phyloP scores from a whole-genome alignment of 2,329 filamentous ascomycete species.

The Endothia cerciana region DNA sequence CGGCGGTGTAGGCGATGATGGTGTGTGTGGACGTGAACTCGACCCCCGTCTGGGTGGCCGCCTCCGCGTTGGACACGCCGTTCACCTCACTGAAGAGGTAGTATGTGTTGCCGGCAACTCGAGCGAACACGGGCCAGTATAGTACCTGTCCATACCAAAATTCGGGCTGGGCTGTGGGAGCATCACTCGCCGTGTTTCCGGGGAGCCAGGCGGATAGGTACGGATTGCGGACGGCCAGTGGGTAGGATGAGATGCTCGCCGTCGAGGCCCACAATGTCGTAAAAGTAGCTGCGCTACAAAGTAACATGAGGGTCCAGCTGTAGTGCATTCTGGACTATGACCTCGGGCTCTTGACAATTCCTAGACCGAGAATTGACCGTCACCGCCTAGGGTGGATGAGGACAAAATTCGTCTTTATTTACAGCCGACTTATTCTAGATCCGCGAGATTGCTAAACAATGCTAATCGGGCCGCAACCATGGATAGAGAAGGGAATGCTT shows the following conservation, averaged over 20 bases:
- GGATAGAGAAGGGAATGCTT: neutral
- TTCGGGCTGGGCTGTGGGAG: conserved; percentile 35
- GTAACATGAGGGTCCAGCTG: neutral
- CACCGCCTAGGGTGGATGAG: neutral
- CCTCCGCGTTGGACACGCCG: conserved; percentile 25
- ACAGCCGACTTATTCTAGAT: neutral
- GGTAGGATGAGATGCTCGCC: conserved; percentile 20
- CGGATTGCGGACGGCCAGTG: conserved; percentile 38
- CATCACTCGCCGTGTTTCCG: conserved; percentile 33
- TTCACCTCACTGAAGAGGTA: conserved; percentile 37
- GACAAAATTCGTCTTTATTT: neutral
- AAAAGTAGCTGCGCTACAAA: conserved; percentile 3
- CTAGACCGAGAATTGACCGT: no score
- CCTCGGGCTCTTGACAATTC: neutral
- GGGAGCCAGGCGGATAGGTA: conserved; percentile 42
- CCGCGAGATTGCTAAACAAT: neutral
- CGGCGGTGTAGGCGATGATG: conserved; percentile 35
- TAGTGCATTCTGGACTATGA: neutral
- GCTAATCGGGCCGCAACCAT: neutral
- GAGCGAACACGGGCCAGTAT: conserved; percentile 40
- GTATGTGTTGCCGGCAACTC: conserved; percentile 38
- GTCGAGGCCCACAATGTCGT: neutral
- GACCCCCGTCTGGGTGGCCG: conserved; percentile 32
- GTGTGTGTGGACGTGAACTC: conserved; percentile 40
- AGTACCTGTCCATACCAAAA: conserved; percentile 40